These are phyloP conservation scores for Termitomyces sp. DNA, from an alignment of 768 basidiomycete genomes.

Conservation along the genomic window DNA sequence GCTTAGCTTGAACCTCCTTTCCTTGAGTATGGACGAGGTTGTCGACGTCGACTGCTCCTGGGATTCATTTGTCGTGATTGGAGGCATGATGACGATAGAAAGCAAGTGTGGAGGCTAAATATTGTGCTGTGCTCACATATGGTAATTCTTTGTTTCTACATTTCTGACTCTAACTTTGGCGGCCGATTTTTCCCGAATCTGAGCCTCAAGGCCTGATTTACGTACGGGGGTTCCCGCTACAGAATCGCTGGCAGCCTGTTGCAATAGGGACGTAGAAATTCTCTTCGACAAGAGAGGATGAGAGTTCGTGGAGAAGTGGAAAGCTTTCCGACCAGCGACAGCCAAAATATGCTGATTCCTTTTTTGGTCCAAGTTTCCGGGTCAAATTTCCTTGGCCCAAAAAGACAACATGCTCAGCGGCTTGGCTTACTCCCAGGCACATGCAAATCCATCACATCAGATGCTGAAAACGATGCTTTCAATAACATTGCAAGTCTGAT, in stretches of 20 bases:
- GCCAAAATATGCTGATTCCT: background rate
- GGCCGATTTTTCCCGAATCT: slow-evolving; percentile 35
- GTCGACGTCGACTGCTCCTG: slow-evolving; percentile 37
- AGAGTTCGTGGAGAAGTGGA: background rate
- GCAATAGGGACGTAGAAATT: background rate
- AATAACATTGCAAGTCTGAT: slow-evolving; percentile 19
- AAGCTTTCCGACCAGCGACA: background rate
- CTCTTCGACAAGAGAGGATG: background rate
- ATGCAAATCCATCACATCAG: background rate
- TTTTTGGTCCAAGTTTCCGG: slow-evolving; percentile 2
- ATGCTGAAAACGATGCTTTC: slow-evolving; percentile 4
- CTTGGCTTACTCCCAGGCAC: background rate
- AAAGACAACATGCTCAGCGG: background rate
- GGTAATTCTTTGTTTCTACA: slow-evolving; percentile 5
- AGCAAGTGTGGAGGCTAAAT: slow-evolving; percentile 19
- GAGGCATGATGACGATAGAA: slow-evolving; percentile 39
- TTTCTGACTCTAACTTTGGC: slow-evolving; percentile 15
- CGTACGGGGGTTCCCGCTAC: background rate
- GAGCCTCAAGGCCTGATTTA: slow-evolving; percentile 1
- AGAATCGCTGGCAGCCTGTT: background rate
- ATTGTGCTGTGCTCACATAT: slow-evolving; percentile 16
- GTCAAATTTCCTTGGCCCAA: background rate
- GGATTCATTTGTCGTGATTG: slow-evolving; percentile 34
- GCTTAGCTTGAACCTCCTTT: slow-evolving; percentile 83
- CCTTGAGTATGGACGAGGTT: slow-evolving; percentile 57